A percentile compares a stretch with the other conserved stretches of the same genome.
Conservation (phyloP, 495 filamentous ascomycete species). For the Aspergillus bertholletiae region DNA sequence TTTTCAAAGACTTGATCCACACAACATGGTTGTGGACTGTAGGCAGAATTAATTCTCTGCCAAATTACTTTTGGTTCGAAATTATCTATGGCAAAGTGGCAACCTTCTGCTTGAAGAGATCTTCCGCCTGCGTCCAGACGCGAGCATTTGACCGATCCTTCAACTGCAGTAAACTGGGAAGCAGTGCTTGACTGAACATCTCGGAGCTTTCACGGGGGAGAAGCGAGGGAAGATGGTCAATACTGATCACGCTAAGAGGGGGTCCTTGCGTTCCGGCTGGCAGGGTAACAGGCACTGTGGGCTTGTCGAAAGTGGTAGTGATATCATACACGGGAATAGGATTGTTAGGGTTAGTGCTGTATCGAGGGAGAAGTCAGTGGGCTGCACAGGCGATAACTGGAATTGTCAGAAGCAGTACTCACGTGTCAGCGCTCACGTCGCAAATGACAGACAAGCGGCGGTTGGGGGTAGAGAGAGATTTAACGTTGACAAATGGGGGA, state of each 20-base stretch:
- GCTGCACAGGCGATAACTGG: background rate
- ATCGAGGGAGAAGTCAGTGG: background rate
- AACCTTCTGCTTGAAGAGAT: conserved; percentile 83
- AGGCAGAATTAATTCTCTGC: background rate
- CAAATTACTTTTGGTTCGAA: conserved; percentile 9
- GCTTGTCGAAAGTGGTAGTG: conserved; percentile 76
- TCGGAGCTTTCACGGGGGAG: conserved; percentile 85
- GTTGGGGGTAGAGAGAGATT: conserved; percentile 62
- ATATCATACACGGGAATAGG: conserved; percentile 82
- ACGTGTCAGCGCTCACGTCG: conserved; percentile 76
- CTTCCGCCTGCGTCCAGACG: conserved; percentile 82
- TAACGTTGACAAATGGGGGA: conserved; percentile 67
- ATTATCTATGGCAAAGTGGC: conserved; percentile 55
- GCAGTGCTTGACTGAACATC: conserved; percentile 74
- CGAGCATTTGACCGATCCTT: conserved; percentile 67
- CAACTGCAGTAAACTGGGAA: conserved; percentile 75
- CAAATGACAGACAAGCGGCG: conserved; percentile 82
- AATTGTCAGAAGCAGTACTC: conserved; percentile 10
- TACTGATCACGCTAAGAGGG: conserved; percentile 74
- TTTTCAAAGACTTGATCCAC: background rate
- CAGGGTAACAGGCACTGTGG: conserved; percentile 68
- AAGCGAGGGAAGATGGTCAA: conserved; percentile 87
- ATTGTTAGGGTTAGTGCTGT: conserved; percentile 66
- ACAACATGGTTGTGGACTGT: background rate
- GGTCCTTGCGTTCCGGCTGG: conserved; percentile 49